Percentiles rank a stretch among this genome's conserved stretches.
These are phyloP conservation scores for Apophysomyces elegans DNA, from an alignment of 371 early-diverging fungal genomes.

Conservation along the genomic window DNA sequence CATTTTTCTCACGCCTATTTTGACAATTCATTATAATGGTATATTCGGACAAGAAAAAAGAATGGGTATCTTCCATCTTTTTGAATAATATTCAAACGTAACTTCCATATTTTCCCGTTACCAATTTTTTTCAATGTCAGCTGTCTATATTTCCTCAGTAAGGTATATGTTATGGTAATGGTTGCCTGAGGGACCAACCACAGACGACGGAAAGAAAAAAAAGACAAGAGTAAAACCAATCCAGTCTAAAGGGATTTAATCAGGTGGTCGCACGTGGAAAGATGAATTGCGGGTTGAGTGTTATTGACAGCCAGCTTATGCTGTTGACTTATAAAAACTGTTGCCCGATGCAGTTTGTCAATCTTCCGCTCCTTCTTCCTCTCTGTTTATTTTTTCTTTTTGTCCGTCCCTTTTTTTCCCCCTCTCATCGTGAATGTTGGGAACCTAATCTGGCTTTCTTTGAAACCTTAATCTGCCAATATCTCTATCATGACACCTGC, in stretches of 20 bases:
- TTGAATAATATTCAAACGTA: too few species aligned
- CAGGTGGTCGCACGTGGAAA: constrained; percentile 7
- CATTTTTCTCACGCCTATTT: constrained; percentile 6
- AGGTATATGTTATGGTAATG: not conserved
- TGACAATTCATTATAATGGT: not conserved
- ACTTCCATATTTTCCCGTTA: not conserved
- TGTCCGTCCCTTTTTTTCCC: not conserved
- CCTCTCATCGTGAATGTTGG: not conserved
- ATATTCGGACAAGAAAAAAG: not conserved
- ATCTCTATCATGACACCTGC: not conserved
- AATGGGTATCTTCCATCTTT: too few species aligned
- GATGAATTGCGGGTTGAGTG: not conserved
- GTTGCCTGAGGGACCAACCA: not conserved
- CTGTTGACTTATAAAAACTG: too few species aligned
- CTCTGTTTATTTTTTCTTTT: not conserved
- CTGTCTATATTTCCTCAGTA: not conserved
- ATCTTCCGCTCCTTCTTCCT: not conserved
- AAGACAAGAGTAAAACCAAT: not conserved
- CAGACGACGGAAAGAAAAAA: not conserved
- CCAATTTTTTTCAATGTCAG: not conserved
- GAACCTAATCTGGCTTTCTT: constrained; percentile 9
- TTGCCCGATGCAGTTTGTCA: too few species aligned
- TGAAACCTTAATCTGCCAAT: not conserved
- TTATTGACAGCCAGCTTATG: too few species aligned
- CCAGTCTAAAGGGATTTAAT: not conserved